These are phyloP conservation scores for Xylaria digitata DNA, from an alignment of 2,329 filamentous ascomycete species.

Conservation along the genomic window DNA sequence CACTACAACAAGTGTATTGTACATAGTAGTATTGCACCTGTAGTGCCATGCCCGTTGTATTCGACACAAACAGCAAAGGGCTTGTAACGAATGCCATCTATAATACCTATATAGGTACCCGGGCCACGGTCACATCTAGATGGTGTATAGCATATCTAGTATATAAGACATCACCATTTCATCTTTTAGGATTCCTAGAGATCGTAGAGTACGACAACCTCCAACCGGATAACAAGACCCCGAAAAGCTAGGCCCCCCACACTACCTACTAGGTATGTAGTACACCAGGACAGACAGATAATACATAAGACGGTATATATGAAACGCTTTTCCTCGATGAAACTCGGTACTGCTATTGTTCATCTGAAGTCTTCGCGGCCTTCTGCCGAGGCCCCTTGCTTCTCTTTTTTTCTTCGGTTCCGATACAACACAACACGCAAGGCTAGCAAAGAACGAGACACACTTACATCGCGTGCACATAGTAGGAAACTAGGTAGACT, in stretches of 20 bases:
- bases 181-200: neutral
- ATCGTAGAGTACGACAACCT: neutral
- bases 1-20: no score
- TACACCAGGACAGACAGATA: neutral
- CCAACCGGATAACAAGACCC: slow-evolving; percentile 18
- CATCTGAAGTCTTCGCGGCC: slow-evolving; percentile 18
- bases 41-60: no score
- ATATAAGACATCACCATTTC: neutral
- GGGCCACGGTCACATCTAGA: no score
- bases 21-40: no score
- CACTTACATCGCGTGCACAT: neutral
- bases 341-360: slow-evolving; percentile 9
- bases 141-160: no score
- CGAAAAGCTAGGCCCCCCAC: neutral
- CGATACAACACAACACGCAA: slow-evolving; percentile 5
- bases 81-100: no score
- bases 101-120: no score
- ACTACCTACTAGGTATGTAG: neutral
- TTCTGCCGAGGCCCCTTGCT: neutral
- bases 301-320: slow-evolving; percentile 12
- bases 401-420: slow-evolving; percentile 7
- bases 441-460: slow-evolving; percentile 10
- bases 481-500: neutral
- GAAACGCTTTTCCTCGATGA: slow-evolving; percentile 16
- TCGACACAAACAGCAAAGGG: no score